Evolutionary conservation across 306 rosid species (phyloP).

Genomic region (Pachyrhizus erosus): DNA sequence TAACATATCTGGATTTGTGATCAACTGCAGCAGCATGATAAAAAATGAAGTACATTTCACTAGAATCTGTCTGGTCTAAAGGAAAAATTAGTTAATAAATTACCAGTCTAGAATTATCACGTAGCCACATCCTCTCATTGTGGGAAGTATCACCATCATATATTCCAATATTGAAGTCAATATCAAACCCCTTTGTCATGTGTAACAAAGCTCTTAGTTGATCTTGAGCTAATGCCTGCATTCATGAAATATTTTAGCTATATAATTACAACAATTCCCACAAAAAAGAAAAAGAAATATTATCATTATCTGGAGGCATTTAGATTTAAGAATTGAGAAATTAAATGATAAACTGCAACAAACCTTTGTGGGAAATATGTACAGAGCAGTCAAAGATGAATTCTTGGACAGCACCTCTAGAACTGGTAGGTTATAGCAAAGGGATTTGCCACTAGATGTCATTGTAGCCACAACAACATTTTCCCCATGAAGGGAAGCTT

Average conservation of each 20-base stretch:
- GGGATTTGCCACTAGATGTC: slow-evolving; percentile 98
- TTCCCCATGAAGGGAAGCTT: slow-evolving; percentile 79
- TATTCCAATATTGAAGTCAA: slow-evolving; percentile 74
- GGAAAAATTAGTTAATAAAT: slow-evolving; percentile 35
- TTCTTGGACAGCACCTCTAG: slow-evolving; percentile 68
- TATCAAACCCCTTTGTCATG: slow-evolving; percentile 70
- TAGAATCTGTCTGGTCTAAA: slow-evolving; percentile 15
- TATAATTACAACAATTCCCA: slow-evolving; percentile 14
- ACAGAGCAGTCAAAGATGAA: slow-evolving; percentile 72
- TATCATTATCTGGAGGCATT: slow-evolving; percentile 24
- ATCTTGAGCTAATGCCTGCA: slow-evolving; percentile 97
- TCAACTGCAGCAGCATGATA: slow-evolving; percentile 65
- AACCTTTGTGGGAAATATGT: slow-evolving; percentile 96
- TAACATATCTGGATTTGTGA: slow-evolving; percentile 98
- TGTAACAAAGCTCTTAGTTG: slow-evolving; percentile 76
- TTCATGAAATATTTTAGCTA: slow-evolving; percentile 37
- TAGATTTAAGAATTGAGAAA: slow-evolving; percentile 28
- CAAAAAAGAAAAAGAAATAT: not conserved
- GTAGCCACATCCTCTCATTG: slow-evolving; percentile 68
- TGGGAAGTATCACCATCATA: slow-evolving; percentile 92
- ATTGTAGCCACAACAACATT: slow-evolving; percentile 87
- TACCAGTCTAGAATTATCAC: slow-evolving; percentile 90
- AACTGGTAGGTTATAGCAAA: slow-evolving; percentile 90
- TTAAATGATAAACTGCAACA: slow-evolving; percentile 36
- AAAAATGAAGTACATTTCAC: slow-evolving; percentile 44